A percentile compares a stretch with the other conserved stretches of the same genome.
phyloP scores from a whole-genome alignment of 257 asterid species.

The Fraxinus anomala region DNA sequence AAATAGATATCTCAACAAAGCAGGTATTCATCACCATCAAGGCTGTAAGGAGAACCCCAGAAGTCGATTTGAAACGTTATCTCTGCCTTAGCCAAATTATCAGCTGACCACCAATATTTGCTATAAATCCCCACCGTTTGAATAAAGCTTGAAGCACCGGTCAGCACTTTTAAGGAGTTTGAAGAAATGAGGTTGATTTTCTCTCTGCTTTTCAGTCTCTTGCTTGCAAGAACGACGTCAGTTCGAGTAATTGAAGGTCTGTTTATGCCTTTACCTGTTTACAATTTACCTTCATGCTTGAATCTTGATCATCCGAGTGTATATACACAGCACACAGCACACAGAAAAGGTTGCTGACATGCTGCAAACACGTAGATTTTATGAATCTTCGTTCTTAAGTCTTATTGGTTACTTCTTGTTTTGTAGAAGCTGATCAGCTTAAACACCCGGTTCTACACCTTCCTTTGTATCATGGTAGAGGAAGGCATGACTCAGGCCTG shows the following conservation, averaged over 20 bases:
- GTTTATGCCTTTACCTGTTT: neutral
- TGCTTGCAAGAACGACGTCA: conserved; percentile 37
- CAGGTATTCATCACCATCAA: conserved; percentile 23
- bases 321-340: too few relatives aligned
- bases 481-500: conserved; percentile 19
- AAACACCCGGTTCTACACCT: conserved; percentile 36
- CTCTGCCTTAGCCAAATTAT: conserved; percentile 23
- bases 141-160: conserved; percentile 19
- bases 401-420: conserved; percentile 6
- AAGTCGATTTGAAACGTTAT: conserved; percentile 26
- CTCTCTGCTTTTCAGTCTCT: conserved; percentile 35
- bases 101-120: neutral
- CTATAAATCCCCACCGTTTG: conserved; percentile 30
- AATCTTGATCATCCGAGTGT: neutral
- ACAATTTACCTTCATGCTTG: neutral
- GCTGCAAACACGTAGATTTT: too few relatives aligned
- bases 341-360: too few relatives aligned
- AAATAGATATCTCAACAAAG: conserved; percentile 41
- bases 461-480: conserved; percentile 40
- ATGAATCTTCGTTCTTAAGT: neutral
- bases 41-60: conserved; percentile 23
- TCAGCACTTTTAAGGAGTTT: conserved; percentile 10
- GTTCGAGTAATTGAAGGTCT: conserved; percentile 43
- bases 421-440: conserved; percentile 31
- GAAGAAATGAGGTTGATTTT: conserved; percentile 31